Conservation (phyloP, 1,284 basidiomycete species). For the Austroboletus niveus region DNA sequence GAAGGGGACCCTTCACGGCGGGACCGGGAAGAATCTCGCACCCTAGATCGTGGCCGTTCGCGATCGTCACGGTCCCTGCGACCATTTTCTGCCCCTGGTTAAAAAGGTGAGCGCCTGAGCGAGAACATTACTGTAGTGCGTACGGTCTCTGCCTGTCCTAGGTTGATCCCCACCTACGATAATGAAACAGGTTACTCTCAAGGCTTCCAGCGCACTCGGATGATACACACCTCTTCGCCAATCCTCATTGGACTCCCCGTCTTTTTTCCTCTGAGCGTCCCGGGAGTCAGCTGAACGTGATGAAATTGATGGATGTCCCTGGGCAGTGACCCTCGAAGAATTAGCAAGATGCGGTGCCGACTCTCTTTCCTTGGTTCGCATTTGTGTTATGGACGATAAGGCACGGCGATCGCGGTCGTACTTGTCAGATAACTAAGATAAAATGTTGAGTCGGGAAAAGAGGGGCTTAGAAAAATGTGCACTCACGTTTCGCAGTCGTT, state of each 20-base stretch:
- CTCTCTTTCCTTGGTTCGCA: constrained; percentile 69
- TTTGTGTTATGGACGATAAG: constrained; percentile 41
- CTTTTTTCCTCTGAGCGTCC: constrained; percentile 64
- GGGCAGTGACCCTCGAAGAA: constrained; percentile 40
- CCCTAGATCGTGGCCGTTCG: constrained; percentile 57
- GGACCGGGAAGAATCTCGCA: constrained; percentile 56
- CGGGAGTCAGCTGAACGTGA: constrained; percentile 54
- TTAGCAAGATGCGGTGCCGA: constrained; percentile 58
- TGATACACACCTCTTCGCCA: constrained; percentile 68
- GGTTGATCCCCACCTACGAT: constrained; percentile 46
- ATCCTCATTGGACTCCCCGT: constrained; percentile 71
- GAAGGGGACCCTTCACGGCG: constrained; percentile 55
- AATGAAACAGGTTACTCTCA: constrained; percentile 2
- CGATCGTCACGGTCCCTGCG: constrained; percentile 60
- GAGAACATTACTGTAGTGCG: constrained; percentile 27
- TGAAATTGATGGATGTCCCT: constrained; percentile 39
- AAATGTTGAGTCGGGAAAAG: constrained; percentile 8
- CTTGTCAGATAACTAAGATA: constrained; percentile 71
- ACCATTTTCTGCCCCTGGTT: constrained; percentile 45
- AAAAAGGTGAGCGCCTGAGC: constrained; percentile 9
- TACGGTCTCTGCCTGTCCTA: constrained; percentile 58
- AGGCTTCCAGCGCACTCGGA: constrained; percentile 1
- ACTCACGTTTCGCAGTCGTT: constrained; percentile 69
- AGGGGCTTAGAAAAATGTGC: constrained; percentile 6
- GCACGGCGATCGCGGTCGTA: constrained; percentile 79